Percentiles rank a stretch among this genome's conserved stretches.
phyloP scores from a whole-genome alignment of 768 basidiomycete genomes.

The Leccinum obscurum region DNA sequence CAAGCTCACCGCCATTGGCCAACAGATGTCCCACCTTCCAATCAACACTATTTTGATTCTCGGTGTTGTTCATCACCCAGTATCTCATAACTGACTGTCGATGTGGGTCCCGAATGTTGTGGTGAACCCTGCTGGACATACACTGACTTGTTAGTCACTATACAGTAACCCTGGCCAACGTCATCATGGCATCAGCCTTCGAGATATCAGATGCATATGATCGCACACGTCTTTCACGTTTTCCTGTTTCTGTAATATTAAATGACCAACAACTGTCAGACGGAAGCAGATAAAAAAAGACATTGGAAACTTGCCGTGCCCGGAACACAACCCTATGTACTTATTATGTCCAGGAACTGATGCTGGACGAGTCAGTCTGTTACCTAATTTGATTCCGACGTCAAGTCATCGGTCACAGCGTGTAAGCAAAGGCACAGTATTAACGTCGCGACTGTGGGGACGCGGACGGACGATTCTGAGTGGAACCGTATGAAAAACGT shows the following conservation, averaged over 20 bases:
- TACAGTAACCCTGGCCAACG: no score
- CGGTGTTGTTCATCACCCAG: background rate
- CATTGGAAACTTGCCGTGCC: background rate
- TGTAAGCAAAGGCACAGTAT: background rate
- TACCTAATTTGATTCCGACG: background rate
- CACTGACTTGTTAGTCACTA: background rate
- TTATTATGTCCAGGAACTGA: background rate
- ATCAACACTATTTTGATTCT: no score
- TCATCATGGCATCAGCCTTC: no score
- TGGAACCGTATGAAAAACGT: background rate
- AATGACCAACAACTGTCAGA: background rate
- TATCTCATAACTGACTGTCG: background rate
- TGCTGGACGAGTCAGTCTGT: background rate
- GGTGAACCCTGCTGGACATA: background rate
- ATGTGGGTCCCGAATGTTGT: background rate
- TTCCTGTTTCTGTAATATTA: no score
- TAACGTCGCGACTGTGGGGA: background rate
- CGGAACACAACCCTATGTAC: background rate
- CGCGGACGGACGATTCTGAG: background rate
- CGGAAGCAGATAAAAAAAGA: background rate
- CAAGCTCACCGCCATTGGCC: no score
- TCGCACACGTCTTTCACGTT: no score
- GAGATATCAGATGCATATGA: no score
- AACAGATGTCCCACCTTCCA: no score
- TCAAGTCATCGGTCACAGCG: background rate